phyloP scores from a whole-genome alignment of 305 asterid genomes.

The Caryopteris hybrid region DNA sequence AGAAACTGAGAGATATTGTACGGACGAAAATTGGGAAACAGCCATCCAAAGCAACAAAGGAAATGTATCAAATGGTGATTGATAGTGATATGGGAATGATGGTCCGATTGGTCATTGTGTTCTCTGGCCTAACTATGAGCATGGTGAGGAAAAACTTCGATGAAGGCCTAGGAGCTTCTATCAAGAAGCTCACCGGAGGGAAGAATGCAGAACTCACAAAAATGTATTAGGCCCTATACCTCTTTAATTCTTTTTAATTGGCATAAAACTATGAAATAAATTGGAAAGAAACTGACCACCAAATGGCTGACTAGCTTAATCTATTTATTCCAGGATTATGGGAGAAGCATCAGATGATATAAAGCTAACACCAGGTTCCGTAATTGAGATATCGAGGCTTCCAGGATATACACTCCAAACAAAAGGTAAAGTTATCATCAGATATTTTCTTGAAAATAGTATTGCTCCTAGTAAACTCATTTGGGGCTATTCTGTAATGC shows the following conservation, averaged over 20 bases:
- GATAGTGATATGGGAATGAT: conserved; percentile 57
- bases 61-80: conserved; percentile 57
- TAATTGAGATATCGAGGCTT: conserved; percentile 68
- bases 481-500: conserved; percentile 25
- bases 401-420: conserved; percentile 71
- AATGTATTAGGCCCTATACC: conserved; percentile 27
- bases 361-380: conserved; percentile 60
- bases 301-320: conserved; percentile 17
- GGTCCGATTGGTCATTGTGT: conserved; percentile 60
- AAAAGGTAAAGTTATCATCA: conserved; percentile 39
- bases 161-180: conserved; percentile 66
- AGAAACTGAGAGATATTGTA: conserved; percentile 46
- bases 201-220: conserved; percentile 63
- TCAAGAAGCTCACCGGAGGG: conserved; percentile 72
- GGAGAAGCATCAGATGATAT: conserved; percentile 68
- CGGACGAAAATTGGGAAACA: conserved; percentile 42
- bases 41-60: conserved; percentile 60
- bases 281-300: neutral
- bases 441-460: neutral
- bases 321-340: conserved; percentile 50
- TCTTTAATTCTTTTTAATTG: neutral
- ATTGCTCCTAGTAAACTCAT: neutral
- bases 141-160: conserved; percentile 67
- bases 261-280: neutral
- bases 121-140: conserved; percentile 65